Evolutionary conservation across 83 land plant species (phyloP).

Genomic region (Diphasiastrum complanatum): DNA sequence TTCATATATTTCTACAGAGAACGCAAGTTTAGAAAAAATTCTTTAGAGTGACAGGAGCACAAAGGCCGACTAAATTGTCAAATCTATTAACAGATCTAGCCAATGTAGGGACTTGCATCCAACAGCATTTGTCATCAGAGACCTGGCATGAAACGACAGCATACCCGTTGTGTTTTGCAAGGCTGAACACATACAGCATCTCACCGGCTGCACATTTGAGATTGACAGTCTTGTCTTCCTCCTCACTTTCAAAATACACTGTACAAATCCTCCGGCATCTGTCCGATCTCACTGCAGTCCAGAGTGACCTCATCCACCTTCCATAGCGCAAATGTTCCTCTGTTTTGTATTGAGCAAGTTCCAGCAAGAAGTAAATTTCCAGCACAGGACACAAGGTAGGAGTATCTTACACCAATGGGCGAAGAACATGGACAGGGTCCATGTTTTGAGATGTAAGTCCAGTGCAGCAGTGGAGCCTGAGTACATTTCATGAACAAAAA

Average conservation of each 20-base stretch:
- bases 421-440: background rate
- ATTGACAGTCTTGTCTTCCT: background rate
- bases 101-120: too few species aligned
- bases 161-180: background rate
- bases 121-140: background rate
- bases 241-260: background rate
- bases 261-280: constrained; percentile 3
- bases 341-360: background rate
- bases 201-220: constrained; percentile 3
- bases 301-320: background rate
- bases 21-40: too few species aligned
- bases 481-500: constrained; percentile 10
- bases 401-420: constrained; percentile 3
- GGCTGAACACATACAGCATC: constrained; percentile 10
- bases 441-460: constrained; percentile 1
- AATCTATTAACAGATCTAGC: too few species aligned
- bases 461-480: constrained; percentile 8
- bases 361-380: constrained; percentile 16
- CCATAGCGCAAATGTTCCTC: constrained; percentile 12
- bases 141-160: constrained; percentile 9
- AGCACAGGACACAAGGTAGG: constrained; percentile 9
- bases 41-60: too few species aligned
- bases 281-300: constrained; percentile 4
- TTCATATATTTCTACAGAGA: too few species aligned
- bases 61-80: too few species aligned